Evolutionary conservation across 2,329 filamentous ascomycete genomes (phyloP), one percentile per base, ranked within the genome.

Genomic region (Trichoderma koningii): DNA sequence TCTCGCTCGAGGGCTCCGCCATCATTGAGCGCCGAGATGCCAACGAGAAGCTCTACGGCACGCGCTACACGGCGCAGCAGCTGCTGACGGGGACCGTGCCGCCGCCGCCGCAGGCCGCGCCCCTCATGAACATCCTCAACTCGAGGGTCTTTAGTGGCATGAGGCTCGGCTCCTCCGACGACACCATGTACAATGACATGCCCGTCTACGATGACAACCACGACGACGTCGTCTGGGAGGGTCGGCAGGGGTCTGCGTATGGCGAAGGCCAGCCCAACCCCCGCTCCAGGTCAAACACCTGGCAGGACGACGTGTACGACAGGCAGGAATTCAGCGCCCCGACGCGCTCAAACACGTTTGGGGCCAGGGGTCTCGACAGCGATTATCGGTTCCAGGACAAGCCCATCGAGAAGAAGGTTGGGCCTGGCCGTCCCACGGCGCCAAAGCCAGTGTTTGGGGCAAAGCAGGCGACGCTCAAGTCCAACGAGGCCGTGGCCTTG

Each of bases 1-100:
- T 99, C 55, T 96, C 91, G 71, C 81, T 99, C 70, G 95, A 99
- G 77, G 95, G 95, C 23, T 94, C 90, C 67, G 93, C 91, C 61
- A 89, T 99, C 69, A 91, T 98, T 68, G 95, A 99, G 80, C 87
- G 95, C 69, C 90, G 93, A 79, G 95, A 99, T 78, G 95, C 95
- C 71, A 99, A 99, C 75, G 91, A 97, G 79, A 97, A 96, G 80
- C 85, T 99, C 67, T 99, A 99, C 77, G 91, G 92, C 68, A 87
- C 89, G 66, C 87, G 90, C 67, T 85, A 91, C 76, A 93, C 91
- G 9, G 95, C 95, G 15, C 82, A 84, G 68, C 90, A 97, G 75
- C 85, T 99, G 51, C 85, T 99, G 44, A 87, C 85, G 64, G 95
- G 95, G 41, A 83, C 85, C 41, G 86, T 98, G 45, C 85, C 87